Conservation (phyloP, 495 filamentous ascomycete genomes). For the Hyaloscypha variabilis region DNA sequence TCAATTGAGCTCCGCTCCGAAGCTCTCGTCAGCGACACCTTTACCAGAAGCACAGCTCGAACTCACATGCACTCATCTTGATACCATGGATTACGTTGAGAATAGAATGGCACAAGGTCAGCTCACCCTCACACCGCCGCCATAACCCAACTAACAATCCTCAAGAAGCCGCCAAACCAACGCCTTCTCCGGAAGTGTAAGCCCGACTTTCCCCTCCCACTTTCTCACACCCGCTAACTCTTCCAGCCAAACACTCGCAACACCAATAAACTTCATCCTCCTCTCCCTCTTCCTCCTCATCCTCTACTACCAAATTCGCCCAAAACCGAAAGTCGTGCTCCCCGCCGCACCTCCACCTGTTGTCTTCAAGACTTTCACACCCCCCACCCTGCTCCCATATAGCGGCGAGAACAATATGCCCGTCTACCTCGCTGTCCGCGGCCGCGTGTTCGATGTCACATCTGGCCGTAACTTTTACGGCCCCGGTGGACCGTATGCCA, state of each 20-base stretch:
- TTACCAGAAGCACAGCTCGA: constrained; percentile 3
- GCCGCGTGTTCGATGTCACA: constrained; percentile 90
- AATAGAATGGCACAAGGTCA: constrained; percentile 52
- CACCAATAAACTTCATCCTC: constrained; percentile 81
- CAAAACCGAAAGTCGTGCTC: constrained; percentile 58
- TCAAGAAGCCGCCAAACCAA: constrained; percentile 30
- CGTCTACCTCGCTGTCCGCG: constrained; percentile 91
- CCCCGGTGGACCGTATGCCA: constrained; percentile 83
- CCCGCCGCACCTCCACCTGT: constrained; percentile 70
- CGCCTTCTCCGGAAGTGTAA: constrained; percentile 25
- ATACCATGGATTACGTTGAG: constrained; percentile 58
- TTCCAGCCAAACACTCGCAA: constrained; percentile 61
- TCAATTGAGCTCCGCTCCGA: neutral
- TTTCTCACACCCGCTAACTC: constrained; percentile 26
- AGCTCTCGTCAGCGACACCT: neutral
- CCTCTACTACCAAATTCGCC: constrained; percentile 64
- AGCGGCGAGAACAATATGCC: constrained; percentile 75
- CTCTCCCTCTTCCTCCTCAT: constrained; percentile 69
- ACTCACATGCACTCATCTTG: neutral
- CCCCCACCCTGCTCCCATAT: constrained; percentile 81
- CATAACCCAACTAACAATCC: constrained; percentile 25
- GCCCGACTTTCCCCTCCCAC: constrained; percentile 2
- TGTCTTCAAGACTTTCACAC: constrained; percentile 92
- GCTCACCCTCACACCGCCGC: constrained; percentile 23
- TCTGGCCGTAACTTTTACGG: constrained; percentile 79